Base-by-base conservation (phyloP, 495 filamentous ascomycete genomes). In the Hyaloscypha bicolor region DNA sequence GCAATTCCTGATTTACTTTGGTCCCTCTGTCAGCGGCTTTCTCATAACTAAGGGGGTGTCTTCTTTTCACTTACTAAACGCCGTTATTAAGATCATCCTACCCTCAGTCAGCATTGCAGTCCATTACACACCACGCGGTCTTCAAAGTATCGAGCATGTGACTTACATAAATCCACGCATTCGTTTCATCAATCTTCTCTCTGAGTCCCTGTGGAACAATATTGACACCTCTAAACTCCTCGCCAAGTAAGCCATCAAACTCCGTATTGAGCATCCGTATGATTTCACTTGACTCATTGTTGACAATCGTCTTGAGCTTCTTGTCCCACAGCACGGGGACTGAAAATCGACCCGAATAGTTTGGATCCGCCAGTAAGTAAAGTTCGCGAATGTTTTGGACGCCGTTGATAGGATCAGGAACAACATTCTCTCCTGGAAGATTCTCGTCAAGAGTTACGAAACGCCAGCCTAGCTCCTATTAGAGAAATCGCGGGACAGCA, bases 241-340 rank as follows among this genome's bases (percentile, higher is more conserved):
- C 76, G 62, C 85, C 84, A 11, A 91, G 70, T 14, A 90, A 66
- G 12, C 77, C 76, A 72, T 91, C 83, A 68, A 91, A 91, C 66
- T 82, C 86, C 9, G 56, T 60, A 9, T 32, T 86, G 9, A 90
- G 72, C 80, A 90, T 88, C 60, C 86, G 79, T 35, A 93, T 90
- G 62, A 93, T 91, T 77, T 93, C 91, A 71, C 83, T 86, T 60
- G 87, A 91, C 79, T 93, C 91, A 68, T 93, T 93, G 76, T 83
- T 91, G 66, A 92, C 90, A 61, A 93, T 87, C 5, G 85, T 87
- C 66, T 85, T 82, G 22, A 74, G 77, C 76, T 88, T 86, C 73
- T 83, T 90, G 73, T 93, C 90, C 85, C 90, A 93, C 4, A 93
- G 79, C 22, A 85, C 81, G 0, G 91, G 91, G 0, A 93, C 89